Evolutionary conservation across 768 basidiomycete species (phyloP).

Genomic region (Podaxis sp.): DNA sequence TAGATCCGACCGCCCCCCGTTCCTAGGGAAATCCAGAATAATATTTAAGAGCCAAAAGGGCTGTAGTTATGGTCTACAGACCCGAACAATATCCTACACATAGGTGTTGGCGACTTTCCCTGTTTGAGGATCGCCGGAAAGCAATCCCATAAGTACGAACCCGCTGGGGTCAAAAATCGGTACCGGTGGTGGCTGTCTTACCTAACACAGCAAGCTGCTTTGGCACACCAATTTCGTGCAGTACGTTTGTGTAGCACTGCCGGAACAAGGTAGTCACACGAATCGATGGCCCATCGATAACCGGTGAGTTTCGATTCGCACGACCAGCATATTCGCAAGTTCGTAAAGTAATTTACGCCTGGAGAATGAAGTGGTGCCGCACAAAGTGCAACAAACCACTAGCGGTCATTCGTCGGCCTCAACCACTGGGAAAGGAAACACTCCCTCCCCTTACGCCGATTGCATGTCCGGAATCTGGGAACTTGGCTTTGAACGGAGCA

Average conservation of each 20-base stretch:
- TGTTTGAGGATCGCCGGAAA: neutral
- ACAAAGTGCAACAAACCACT: neutral
- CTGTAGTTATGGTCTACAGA: neutral
- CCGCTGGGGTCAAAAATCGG: neutral
- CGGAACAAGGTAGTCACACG: neutral
- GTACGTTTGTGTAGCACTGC: neutral
- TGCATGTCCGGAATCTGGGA: neutral
- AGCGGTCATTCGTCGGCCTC: neutral
- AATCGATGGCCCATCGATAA: neutral
- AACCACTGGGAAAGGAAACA: neutral
- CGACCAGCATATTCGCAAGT: neutral
- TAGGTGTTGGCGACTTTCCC: neutral
- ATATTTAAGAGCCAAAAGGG: neutral
- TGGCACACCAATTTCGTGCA: neutral
- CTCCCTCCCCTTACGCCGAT: neutral
- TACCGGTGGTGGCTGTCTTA: neutral
- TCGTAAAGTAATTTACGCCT: neutral
- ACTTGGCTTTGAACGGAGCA: neutral
- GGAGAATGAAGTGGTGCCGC: neutral
- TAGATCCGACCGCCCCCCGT: slow-evolving; percentile 9
- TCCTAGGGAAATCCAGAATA: neutral
- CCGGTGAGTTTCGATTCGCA: neutral
- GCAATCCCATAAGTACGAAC: neutral
- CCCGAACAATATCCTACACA: neutral
- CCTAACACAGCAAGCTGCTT: neutral